Base-by-base conservation (phyloP, 148 eudicot genomes). In the Fallopia convolvulus region DNA sequence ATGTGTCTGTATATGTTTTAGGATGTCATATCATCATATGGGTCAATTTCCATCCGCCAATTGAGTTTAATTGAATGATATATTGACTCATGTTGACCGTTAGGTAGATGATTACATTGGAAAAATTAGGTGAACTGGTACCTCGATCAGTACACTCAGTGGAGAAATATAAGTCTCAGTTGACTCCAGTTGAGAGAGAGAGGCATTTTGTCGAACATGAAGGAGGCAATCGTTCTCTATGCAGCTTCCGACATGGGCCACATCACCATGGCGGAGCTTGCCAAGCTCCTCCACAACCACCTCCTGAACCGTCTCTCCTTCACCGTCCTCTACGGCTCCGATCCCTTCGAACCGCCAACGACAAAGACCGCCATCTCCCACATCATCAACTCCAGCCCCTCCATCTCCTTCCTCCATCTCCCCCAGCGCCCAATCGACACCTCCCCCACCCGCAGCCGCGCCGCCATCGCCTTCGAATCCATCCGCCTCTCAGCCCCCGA, bases 181-280 rank as follows among this genome's bases (percentile, higher is more conserved):
- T 36, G 4, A 36, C 39, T 36, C 46, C 46, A 48, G 50, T 10
- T 48, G 50, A 48, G 0, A 48, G 10, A 8, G 12, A 47, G 14
- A 11, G 50, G 50, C 50, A 13, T 48, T 48, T 48, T 2, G 15
- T 48, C 50, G 50, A 48, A 48, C 50, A 48, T 48, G 68, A 11
- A 61, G 68, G 68, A 61, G 36, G 15, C 68, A 61, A 23, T 74
- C 76, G 81, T 84, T 58, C 72, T 87, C 12, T 84, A 87, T 50
- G 63, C 86, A 1, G 74, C 87, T 26, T 83, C 83, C 2, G 82
- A 72, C 32, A 81, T 79, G 3, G 86, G 86, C 47, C 89, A 84
- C 78, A 74, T 87, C 8, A 70, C 87, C 61, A 82, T 83, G 85
- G 74, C 79, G 15, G 80, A 79, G 71, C 83, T 87, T 0, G 85